Evolutionary conservation across 2,329 filamentous ascomycete genomes (phyloP).

Genomic region (Epichloe brachyelytri): DNA sequence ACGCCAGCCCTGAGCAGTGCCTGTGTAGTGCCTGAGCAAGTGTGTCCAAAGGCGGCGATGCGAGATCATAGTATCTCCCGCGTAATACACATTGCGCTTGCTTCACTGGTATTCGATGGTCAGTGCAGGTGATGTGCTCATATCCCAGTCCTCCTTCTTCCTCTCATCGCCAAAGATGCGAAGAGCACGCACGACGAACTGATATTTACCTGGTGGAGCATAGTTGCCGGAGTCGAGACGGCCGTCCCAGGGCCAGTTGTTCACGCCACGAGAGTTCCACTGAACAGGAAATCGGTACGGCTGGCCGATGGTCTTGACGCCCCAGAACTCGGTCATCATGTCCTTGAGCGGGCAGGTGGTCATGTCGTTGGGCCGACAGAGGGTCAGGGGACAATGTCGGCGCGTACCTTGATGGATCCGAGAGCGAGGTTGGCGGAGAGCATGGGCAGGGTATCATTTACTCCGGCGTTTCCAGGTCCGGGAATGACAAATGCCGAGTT

Average conservation of each 20-base stretch:
- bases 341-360: constrained; percentile 13
- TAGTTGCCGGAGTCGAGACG: constrained; percentile 32
- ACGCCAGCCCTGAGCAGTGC: too few species aligned
- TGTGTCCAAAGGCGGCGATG: too few species aligned
- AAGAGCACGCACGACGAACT: constrained; percentile 34
- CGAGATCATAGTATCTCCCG: too few species aligned
- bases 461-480: constrained; percentile 22
- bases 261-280: constrained; percentile 15
- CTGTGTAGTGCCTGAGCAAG: too few species aligned
- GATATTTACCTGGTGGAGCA: constrained; percentile 36
- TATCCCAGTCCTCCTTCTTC: constrained; percentile 33
- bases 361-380: constrained; percentile 10
- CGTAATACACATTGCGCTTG: too few species aligned
- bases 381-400: constrained; percentile 30
- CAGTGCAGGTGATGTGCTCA: constrained; percentile 28
- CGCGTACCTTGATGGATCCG: constrained; percentile 30
- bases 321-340: constrained; percentile 20
- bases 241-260: constrained; percentile 30
- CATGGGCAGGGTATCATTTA: constrained; percentile 22
- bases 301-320: constrained; percentile 29
- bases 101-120: constrained; percentile 26
- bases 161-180: constrained; percentile 36
- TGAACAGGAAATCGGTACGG: constrained; percentile 28
- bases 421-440: constrained; percentile 30
- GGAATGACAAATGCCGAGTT: constrained; percentile 31